Evolutionary conservation across 2,329 filamentous ascomycete species (phyloP).

Genomic region (Lasiodiplodia citricola): DNA sequence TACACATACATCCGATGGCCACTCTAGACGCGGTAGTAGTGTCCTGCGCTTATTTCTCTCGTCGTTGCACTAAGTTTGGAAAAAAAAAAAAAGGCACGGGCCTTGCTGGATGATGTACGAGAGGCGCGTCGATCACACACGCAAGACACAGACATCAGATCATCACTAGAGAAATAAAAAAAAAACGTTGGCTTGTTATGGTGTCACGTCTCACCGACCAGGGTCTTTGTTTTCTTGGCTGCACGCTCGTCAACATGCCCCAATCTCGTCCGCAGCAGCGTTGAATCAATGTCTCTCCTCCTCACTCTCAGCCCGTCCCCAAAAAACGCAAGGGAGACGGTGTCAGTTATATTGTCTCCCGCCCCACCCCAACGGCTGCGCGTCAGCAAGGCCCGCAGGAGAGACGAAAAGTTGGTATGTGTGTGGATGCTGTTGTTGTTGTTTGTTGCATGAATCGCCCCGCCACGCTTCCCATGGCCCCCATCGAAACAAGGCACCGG

Average conservation of each 20-base stretch:
- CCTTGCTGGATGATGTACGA: not conserved
- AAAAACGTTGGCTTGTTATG: not conserved
- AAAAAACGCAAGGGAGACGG: conserved; percentile 7
- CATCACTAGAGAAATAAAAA: too few species aligned
- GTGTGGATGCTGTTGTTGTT: not conserved
- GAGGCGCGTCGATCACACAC: conserved; percentile 9
- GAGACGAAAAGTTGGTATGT: too few species aligned
- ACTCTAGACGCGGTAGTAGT: not conserved
- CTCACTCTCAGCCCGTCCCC: not conserved
- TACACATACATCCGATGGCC: not conserved
- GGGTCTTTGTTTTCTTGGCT: not conserved
- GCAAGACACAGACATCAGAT: not conserved
- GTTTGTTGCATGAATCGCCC: not conserved
- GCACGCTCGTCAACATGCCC: conserved; percentile 1
- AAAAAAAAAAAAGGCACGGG: not conserved
- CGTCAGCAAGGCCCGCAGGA: not conserved
- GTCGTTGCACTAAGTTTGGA: not conserved
- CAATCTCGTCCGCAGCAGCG: conserved; percentile 5
- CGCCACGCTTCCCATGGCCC: not conserved
- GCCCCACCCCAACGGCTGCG: not conserved
- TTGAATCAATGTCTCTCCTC: not conserved
- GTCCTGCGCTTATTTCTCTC: not conserved
- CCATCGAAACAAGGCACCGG: conserved; percentile 14
- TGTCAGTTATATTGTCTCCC: not conserved
- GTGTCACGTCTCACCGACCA: conserved; percentile 6